Conservation (phyloP, 2,329 filamentous ascomycete species). For the Ceratocystis papillata region DNA sequence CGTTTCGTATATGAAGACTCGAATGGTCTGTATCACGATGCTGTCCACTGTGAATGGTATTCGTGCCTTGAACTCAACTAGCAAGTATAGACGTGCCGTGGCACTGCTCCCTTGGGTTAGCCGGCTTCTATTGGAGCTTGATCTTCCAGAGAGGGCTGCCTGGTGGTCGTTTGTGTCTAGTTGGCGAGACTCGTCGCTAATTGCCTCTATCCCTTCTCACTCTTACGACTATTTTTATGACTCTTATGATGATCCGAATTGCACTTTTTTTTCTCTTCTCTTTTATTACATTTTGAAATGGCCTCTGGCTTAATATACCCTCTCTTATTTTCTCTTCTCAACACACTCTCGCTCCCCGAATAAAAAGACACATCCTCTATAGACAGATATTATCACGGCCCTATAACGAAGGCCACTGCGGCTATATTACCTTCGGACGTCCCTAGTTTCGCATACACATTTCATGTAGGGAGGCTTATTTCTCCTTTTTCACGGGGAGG, state of each 20-base stretch:
- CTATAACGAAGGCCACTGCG: not conserved
- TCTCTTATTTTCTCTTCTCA: not conserved
- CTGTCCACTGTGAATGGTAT: too few species aligned
- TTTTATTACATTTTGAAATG: constrained; percentile 1
- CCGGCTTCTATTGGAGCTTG: too few species aligned
- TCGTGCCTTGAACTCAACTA: too few species aligned
- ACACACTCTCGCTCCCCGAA: constrained; percentile 1
- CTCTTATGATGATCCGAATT: constrained; percentile 13
- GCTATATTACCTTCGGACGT: not conserved
- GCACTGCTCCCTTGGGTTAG: too few species aligned
- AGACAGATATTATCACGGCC: constrained; percentile 7
- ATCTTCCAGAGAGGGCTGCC: not conserved
- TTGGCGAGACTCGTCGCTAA: not conserved
- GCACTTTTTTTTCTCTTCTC: constrained; percentile 2
- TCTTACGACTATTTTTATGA: constrained; percentile 20
- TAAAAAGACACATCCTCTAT: not conserved
- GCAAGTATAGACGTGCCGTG: too few species aligned
- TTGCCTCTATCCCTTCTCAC: not conserved
- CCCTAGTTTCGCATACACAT: not conserved
- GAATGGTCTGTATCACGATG: not conserved
- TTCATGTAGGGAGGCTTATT: not conserved
- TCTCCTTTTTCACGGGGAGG: not conserved
- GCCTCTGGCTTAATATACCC: constrained; percentile 5
- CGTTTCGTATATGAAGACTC: constrained; percentile 2
- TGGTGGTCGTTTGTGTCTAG: not conserved